phyloP scores from a whole-genome alignment of 2,329 filamentous ascomycete genomes.

The Botryotinia calthae region DNA sequence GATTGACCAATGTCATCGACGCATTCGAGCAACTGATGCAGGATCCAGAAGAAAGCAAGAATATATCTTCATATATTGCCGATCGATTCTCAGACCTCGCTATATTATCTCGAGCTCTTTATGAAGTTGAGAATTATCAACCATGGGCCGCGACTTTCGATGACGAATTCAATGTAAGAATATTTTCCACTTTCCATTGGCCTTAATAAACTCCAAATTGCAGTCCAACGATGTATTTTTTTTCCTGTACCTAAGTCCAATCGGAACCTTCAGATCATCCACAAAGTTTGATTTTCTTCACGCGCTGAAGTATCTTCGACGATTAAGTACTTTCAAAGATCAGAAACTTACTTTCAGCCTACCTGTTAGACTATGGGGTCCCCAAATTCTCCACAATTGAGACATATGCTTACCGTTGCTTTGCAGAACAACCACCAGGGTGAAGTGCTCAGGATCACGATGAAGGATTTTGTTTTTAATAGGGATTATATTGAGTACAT shows the following conservation, averaged over 20 bases:
- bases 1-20: not conserved
- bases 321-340: not conserved
- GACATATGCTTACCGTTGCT: not conserved
- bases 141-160: conserved; percentile 4
- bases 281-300: no score
- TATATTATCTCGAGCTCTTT: not conserved
- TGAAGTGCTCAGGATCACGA: not conserved
- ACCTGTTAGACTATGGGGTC: not conserved
- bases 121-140: not conserved
- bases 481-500: not conserved
- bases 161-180: not conserved
- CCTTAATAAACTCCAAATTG: not conserved
- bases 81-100: not conserved
- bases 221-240: no score
- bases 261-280: not conserved
- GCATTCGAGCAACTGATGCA: not conserved
- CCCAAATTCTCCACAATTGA: not conserved
- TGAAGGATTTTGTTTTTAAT: not conserved
- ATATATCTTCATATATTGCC: not conserved
- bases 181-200: no score
- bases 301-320: not conserved
- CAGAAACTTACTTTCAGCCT: not conserved
- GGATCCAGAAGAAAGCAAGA: not conserved
- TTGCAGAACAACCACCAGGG: not conserved
- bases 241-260: not conserved